Evolutionary conservation across 148 eudicot genomes (phyloP).

Genomic region (Fagopyrum esculentum): DNA sequence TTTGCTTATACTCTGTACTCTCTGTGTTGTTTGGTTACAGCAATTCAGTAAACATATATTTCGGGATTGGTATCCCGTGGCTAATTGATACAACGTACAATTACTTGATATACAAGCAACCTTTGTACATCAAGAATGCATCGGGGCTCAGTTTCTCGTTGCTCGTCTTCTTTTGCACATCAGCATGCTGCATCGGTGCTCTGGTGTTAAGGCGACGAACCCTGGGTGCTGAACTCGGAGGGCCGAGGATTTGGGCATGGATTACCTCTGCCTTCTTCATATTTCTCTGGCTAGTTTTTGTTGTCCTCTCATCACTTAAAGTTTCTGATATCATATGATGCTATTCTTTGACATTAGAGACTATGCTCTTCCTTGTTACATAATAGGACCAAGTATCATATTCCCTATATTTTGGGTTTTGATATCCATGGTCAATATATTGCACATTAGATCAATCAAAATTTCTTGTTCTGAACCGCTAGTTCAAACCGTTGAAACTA

Average conservation of each 20-base stretch:
- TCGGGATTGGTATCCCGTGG: conserved; percentile 94
- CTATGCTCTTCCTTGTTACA: background rate
- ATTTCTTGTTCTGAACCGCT: no score
- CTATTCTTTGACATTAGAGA: background rate
- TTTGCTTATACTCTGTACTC: background rate
- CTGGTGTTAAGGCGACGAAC: conserved; percentile 62
- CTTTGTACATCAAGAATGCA: conserved; percentile 54
- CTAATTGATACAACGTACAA: conserved; percentile 82
- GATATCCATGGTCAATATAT: no score
- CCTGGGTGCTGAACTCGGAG: conserved; percentile 91
- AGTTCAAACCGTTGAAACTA: no score
- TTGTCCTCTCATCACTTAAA: conserved; percentile 60
- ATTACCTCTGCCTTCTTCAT: conserved; percentile 53
- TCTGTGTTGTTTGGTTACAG: conserved; percentile 31
- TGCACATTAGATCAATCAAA: no score
- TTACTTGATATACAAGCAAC: conserved; percentile 44
- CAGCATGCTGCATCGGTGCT: conserved; percentile 72
- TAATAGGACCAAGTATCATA: no score
- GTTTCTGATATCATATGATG: conserved; percentile 52
- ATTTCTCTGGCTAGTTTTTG: conserved; percentile 74
- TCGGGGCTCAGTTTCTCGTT: conserved; percentile 72
- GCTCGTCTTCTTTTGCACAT: conserved; percentile 73
- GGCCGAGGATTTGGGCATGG: conserved; percentile 90
- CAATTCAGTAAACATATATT: conserved; percentile 88
- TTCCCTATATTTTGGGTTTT: no score